Conservation (phyloP, 1,139 yeast species). For the Taphrina flavorubra region DNA sequence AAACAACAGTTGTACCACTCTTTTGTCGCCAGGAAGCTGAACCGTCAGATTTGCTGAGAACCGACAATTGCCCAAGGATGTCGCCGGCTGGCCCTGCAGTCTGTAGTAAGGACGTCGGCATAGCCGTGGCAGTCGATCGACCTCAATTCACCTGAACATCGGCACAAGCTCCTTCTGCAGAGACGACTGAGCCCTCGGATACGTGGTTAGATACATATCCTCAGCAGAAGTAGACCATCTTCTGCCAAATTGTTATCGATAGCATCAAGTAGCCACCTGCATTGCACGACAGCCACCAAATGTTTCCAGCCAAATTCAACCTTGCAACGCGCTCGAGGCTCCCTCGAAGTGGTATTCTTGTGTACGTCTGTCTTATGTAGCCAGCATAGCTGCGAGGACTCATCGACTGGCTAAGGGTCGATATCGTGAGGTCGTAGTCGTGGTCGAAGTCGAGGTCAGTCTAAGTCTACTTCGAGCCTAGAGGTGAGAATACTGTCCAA, state of each 20-base stretch:
- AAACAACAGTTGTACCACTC: constrained; percentile 63
- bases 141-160: too few species aligned
- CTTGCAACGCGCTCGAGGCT: constrained; percentile 7
- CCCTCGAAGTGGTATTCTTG: not conserved
- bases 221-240: not conserved
- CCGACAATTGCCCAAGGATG: not conserved
- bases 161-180: too few species aligned
- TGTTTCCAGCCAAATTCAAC: not conserved
- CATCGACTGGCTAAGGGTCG: too few species aligned
- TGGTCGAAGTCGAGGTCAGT: too few species aligned
- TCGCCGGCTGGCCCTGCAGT: not conserved
- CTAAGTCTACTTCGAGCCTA: too few species aligned
- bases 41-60: constrained; percentile 33
- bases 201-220: too few species aligned
- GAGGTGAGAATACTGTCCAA: too few species aligned
- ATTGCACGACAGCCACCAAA: constrained; percentile 8
- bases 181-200: too few species aligned
- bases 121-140: not conserved
- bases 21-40: constrained; percentile 25
- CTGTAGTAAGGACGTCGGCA: constrained; percentile 4
- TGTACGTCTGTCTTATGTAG: not conserved
- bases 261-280: not conserved
- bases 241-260: not conserved
- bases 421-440: too few species aligned
- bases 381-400: too few species aligned